Evolutionary conservation across 2,329 filamentous ascomycete species (phyloP), one percentile per base, ranked within the genome.

Genomic region (Phialophora expanda): DNA sequence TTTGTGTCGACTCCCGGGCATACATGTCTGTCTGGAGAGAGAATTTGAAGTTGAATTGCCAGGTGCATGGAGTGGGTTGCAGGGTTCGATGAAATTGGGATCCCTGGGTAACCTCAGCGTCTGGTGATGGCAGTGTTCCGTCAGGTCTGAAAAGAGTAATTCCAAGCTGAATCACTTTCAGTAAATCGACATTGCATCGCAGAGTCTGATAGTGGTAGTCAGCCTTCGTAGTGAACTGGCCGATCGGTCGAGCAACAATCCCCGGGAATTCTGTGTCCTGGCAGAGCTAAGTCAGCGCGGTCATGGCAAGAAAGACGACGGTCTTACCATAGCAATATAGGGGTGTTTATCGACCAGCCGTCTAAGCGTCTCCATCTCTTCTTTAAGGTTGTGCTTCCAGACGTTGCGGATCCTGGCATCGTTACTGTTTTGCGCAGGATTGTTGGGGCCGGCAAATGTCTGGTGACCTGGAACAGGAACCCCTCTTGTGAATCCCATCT

Each of bases 41-140:
- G 78, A 98, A 99, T 73, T 93, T 90, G 80, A 99, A 99, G 83
- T 99, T 98, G 85, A 99, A 99, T 73, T 97, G 94, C 95, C 95
- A 99, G 20, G 94, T 96, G 76, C 91, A 96, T 17, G 92, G 94
- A 66, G 92, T 88, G 56, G 86, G 84, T 56, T 72, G 63, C 5
- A 70, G 69, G 61, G 73, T 74, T 64, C 67, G 71, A n/a, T 83
- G 76, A 61, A 85, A 79, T 69, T 83, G 83, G 69, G 82, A 83
- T 22, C 78, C 79, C 69, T 85, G 84, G 28, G 79, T 78, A 61
- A 82, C 78, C 66, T 86, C 76, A 32, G 82, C 81, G 26, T 88
- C 87, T 70, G 89, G 87, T 11, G 90, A 84, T 0, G 92, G 92
- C 1, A 92, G 87, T 72, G 98, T 92, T 66, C 95, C 95, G 68